These are phyloP conservation scores for Aspergillus fijiensis DNA, from an alignment of 2,329 filamentous ascomycete species.

Conservation along the genomic window DNA sequence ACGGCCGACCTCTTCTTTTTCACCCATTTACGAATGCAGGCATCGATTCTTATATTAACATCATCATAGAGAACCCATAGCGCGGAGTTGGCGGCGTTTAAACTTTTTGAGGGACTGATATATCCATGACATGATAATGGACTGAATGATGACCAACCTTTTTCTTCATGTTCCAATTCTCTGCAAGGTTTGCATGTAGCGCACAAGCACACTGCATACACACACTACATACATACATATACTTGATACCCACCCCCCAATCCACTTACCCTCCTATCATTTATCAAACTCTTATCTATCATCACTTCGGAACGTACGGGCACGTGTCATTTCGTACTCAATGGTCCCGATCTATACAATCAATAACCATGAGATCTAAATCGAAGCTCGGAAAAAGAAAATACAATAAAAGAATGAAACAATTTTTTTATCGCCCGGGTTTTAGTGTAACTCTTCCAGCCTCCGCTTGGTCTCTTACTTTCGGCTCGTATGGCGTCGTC, in stretches of 20 bases:
- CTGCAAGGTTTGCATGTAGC: neutral
- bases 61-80: conserved; percentile 22
- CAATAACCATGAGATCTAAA: neutral
- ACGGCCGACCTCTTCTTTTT: conserved; percentile 3
- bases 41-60: conserved; percentile 6
- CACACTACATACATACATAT: neutral
- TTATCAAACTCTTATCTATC: no score
- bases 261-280: neutral
- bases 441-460: no score
- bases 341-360: neutral
- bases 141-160: neutral
- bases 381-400: neutral
- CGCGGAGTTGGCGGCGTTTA: conserved; percentile 34
- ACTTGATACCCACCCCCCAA: neutral
- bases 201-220: neutral
- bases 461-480: no score
- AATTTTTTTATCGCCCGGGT: no score
- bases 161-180: neutral
- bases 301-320: neutral
- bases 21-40: neutral
- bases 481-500: no score
- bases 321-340: neutral
- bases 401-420: no score
- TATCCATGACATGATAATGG: no score
- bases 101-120: neutral